A percentile compares a stretch with the other conserved stretches of the same genome.
These are phyloP conservation scores for Aspergillus texensis DNA, from an alignment of 2,329 filamentous ascomycete species.

Conservation along the genomic window DNA sequence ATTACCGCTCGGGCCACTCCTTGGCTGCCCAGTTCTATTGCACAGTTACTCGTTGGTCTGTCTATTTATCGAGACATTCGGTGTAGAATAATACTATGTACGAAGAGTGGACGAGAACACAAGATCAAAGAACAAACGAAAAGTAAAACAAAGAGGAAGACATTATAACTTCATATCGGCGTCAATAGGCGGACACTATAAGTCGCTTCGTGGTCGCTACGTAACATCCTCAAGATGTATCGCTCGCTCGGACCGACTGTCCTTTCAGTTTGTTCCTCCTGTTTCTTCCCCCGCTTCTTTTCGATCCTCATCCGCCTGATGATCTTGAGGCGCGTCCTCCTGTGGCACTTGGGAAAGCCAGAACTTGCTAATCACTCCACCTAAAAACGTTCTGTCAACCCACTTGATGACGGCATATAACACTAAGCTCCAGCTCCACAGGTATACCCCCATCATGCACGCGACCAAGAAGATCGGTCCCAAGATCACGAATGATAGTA, in stretches of 20 bases:
- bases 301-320: background rate
- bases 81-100: too few species aligned
- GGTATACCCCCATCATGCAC: background rate
- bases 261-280: background rate
- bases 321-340: background rate
- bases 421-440: background rate
- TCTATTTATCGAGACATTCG: too few species aligned
- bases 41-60: too few species aligned
- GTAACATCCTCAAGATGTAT: too few species aligned
- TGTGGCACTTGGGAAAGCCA: background rate
- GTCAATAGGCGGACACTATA: too few species aligned
- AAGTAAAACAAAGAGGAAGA: too few species aligned
- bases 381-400: background rate
- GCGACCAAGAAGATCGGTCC: slow-evolving; percentile 28
- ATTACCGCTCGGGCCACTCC: too few species aligned
- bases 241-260: background rate
- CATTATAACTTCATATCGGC: too few species aligned
- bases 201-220: too few species aligned
- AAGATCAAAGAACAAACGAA: too few species aligned
- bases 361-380: background rate
- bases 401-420: background rate
- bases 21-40: too few species aligned
- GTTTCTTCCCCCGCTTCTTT: background rate
- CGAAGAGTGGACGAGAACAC: too few species aligned
- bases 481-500: slow-evolving; percentile 34